Conservation (phyloP, 2,329 filamentous ascomycete species). For the Colletotrichum sansevieriae region DNA sequence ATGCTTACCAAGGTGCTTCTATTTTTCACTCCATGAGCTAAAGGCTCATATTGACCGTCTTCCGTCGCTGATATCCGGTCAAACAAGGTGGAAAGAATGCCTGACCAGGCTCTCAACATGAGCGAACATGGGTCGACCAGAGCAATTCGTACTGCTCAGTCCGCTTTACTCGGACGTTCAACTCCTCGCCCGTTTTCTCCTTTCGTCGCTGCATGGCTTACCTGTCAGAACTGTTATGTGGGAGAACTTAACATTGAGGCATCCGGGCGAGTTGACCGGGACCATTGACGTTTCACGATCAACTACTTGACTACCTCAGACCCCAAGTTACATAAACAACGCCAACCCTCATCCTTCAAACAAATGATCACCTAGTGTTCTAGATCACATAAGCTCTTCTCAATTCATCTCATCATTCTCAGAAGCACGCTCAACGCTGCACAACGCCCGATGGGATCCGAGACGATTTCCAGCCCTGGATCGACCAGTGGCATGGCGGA, state of each 20-base stretch:
- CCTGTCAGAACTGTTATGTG: not conserved
- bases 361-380: not conserved
- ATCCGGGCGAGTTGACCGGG: conserved; percentile 8
- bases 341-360: conserved; percentile 1
- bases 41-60: not conserved
- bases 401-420: not conserved
- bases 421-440: not conserved
- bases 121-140: conserved; percentile 5
- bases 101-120: conserved; percentile 10
- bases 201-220: conserved; percentile 16
- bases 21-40: conserved; percentile 27
- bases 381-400: not conserved
- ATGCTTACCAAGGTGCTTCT: conserved; percentile 41
- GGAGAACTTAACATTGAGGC: conserved; percentile 31
- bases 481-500: conserved; percentile 23
- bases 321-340: conserved; percentile 38
- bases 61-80: not conserved
- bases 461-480: conserved; percentile 24
- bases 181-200: conserved; percentile 1
- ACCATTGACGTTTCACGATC: not conserved
- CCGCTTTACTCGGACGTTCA: not conserved
- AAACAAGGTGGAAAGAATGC: not conserved
- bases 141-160: not conserved
- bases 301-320: not conserved
- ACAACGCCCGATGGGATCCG: conserved; percentile 17